A percentile compares a stretch with the other conserved stretches of the same genome.
phyloP scores from a whole-genome alignment of 345 rosid species.

The Hibiscus syriacus region DNA sequence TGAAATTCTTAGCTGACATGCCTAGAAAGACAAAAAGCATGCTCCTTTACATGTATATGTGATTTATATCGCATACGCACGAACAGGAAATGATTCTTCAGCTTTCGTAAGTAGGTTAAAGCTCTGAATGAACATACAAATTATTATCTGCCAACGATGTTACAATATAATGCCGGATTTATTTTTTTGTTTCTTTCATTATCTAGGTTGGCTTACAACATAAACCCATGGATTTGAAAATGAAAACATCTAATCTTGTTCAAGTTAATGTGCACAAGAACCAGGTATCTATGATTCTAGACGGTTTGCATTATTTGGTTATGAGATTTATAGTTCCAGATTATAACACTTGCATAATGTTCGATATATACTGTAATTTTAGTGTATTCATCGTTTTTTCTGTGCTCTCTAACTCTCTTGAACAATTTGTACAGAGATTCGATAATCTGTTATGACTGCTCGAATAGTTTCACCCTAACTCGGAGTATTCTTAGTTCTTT shows the following conservation, averaged over 20 bases:
- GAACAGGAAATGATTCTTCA: neutral
- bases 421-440: neutral
- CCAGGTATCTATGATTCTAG: conserved; percentile 46
- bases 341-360: neutral
- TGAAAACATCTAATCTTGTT: conserved; percentile 72
- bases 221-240: conserved; percentile 67
- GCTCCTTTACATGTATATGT: neutral
- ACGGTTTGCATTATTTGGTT: conserved; percentile 7
- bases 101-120: neutral
- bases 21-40: neutral
- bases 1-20: conserved; percentile 3
- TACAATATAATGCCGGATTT: neutral
- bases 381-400: neutral
- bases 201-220: conserved; percentile 76
- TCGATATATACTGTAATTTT: neutral
- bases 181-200: neutral
- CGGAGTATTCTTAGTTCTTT: neutral
- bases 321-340: neutral
- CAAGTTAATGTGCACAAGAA: conserved; percentile 63
- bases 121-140: neutral
- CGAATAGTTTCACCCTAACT: neutral
- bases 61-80: neutral
- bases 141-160: neutral
- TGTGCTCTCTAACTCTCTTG: neutral
- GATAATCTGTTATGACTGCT: neutral